Percentiles rank a stretch among this genome's conserved stretches.
phyloP scores from a whole-genome alignment of 345 rosid genomes.

The Stellera chamaejasme region DNA sequence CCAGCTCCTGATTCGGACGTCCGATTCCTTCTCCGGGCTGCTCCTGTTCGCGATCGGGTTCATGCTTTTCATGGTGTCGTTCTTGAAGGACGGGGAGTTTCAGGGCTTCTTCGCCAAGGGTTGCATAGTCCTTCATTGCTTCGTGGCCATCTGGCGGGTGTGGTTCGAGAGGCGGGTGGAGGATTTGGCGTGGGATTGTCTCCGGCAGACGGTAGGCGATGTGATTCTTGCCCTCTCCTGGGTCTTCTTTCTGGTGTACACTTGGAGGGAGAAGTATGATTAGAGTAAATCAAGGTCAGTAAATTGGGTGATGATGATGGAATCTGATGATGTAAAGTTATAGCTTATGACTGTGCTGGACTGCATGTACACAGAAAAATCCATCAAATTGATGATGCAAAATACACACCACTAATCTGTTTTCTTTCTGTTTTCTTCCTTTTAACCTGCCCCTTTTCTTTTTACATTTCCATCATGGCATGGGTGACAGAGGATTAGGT shows the following conservation, averaged over 20 bases:
- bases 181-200: slow-evolving; percentile 54
- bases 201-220: slow-evolving; percentile 51
- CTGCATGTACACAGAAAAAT: no score
- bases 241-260: slow-evolving; percentile 56
- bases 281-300: slow-evolving; percentile 10
- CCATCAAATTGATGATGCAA: no score
- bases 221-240: slow-evolving; percentile 50
- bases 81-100: slow-evolving; percentile 45
- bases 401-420: no score
- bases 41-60: slow-evolving; percentile 54
- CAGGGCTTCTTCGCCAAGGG: slow-evolving; percentile 65
- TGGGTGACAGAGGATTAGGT: no score
- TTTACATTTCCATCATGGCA: no score
- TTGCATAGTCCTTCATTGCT: slow-evolving; percentile 40
- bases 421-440: no score
- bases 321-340: slow-evolving; percentile 6
- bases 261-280: slow-evolving; percentile 79
- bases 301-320: slow-evolving; percentile 1
- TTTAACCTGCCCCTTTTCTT: no score
- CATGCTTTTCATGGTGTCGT: slow-evolving; percentile 59
- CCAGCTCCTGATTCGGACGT: slow-evolving; percentile 59
- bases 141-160: slow-evolving; percentile 52
- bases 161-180: slow-evolving; percentile 52
- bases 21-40: slow-evolving; percentile 69
- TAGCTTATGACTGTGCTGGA: background rate